phyloP scores from a whole-genome alignment of 225 moss, liverwort and hornwort species.

The Sphagnum contortum region DNA sequence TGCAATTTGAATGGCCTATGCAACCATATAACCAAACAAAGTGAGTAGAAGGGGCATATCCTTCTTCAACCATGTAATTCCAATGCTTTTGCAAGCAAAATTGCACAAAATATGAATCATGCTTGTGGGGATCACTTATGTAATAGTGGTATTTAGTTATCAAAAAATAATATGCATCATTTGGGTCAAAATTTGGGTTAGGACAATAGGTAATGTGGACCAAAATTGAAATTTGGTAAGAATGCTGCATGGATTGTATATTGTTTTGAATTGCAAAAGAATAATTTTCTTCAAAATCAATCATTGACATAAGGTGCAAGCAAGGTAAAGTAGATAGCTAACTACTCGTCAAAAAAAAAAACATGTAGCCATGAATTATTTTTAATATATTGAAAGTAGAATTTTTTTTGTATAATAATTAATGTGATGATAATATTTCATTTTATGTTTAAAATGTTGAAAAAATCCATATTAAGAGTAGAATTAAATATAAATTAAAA shows the following conservation, averaged over 20 bases:
- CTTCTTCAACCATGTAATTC: background rate
- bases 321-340: no score
- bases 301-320: background rate
- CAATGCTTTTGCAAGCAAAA: background rate
- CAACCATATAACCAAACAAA: background rate
- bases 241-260: background rate
- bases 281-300: slow-evolving; percentile 3
- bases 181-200: background rate
- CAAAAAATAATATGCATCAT: background rate
- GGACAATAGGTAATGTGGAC: background rate
- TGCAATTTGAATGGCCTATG: background rate
- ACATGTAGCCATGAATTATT: no score
- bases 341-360: no score
- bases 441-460: no score
- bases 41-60: background rate
- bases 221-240: background rate
- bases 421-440: no score
- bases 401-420: no score
- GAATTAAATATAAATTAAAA: no score
- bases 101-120: background rate
- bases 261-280: slow-evolving; percentile 1
- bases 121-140: background rate
- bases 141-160: background rate
- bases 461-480: no score
- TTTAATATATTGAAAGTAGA: no score